Evolutionary conservation across 2,329 filamentous ascomycete species (phyloP), one percentile per base, ranked within the genome.

Genomic region (Aspergillus hiratsukae): DNA sequence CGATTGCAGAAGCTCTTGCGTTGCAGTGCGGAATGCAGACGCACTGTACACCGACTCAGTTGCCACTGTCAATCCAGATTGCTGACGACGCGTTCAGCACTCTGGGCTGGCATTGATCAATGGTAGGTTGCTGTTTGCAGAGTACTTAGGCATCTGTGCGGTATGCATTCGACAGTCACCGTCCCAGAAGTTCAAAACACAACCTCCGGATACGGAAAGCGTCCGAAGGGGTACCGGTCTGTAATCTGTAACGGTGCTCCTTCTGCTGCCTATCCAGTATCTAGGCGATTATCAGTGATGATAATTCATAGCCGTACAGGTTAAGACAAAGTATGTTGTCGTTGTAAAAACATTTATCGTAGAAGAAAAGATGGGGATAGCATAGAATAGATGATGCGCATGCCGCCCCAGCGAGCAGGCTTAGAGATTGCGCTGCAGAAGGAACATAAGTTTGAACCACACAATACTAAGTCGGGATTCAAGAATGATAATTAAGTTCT

Each of bases 1-100:
- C 41, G 19, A 54, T 51, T 57, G 58, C 54, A 58, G 54, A 58
- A 53, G 25, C 27, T 62, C 49, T 55, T 52, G 48, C 37, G 58
- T 58, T 59, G 51, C 53, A 54, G 41, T 7, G n/a, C 10, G 6
- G 11, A 46, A 14, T 46, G 19, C 21, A 23, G 21, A 21, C 8
- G 23, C 4, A 21, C 19, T 14, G n/a, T 46, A 45, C 41, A 45
- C 41, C 41, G 41, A 45, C 41, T 45, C 19, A 5, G 19, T 45
- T 23, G 19, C 17, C 41, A 4, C 19, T 19, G 41, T 45, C 11
- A 35, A 35, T 1, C 31, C 14, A 35, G 31, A 35, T 14, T 17
- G 5, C 31, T 4, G 11, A 35, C 31, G 43, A 46, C 43, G 43
- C 43, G 23, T 46, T 46, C 43, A 46, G 43, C 17, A 25, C 3